A percentile compares a stretch with the other conserved stretches of the same genome.
phyloP scores from a whole-genome alignment of 1,139 yeast species.

The Eremothecium sinecaudum region DNA sequence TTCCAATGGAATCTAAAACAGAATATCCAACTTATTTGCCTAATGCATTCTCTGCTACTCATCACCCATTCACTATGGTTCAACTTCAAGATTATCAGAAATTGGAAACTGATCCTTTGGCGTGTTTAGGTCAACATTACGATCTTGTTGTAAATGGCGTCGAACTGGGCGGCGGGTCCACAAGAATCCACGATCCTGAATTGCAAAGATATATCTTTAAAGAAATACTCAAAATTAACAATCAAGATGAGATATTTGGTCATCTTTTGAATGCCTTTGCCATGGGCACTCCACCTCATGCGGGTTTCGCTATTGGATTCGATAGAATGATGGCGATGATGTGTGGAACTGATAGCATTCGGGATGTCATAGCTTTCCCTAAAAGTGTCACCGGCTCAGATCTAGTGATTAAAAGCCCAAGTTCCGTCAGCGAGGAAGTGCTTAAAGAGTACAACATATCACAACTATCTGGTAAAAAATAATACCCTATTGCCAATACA shows the following conservation, averaged over 20 bases:
- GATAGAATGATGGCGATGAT: slow-evolving; percentile 91
- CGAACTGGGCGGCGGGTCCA: slow-evolving; percentile 94
- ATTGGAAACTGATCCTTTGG: slow-evolving; percentile 47
- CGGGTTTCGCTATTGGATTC: slow-evolving; percentile 92
- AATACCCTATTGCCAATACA: no score
- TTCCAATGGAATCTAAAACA: slow-evolving; percentile 13
- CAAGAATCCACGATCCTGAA: slow-evolving; percentile 81
- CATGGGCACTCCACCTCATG: slow-evolving; percentile 97
- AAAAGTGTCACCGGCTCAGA: slow-evolving; percentile 85
- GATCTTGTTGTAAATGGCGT: slow-evolving; percentile 91
- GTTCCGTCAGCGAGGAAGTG: slow-evolving; percentile 43
- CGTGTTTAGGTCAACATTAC: slow-evolving; percentile 84
- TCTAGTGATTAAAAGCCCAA: slow-evolving; percentile 80
- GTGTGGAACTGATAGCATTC: slow-evolving; percentile 59
- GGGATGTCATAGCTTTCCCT: slow-evolving; percentile 95
- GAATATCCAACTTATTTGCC: slow-evolving; percentile 56
- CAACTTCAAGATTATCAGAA: slow-evolving; percentile 54
- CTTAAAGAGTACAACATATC: slow-evolving; percentile 44
- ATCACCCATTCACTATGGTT: slow-evolving; percentile 96
- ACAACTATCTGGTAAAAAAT: slow-evolving; percentile 1
- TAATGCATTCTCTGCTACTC: slow-evolving; percentile 55
- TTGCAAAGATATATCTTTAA: slow-evolving; percentile 65
- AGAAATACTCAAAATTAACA: slow-evolving; percentile 43
- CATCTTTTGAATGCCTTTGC: slow-evolving; percentile 74
- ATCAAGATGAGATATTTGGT: slow-evolving; percentile 65